Conservation (phyloP, 176 grass and related monocot species). For the Avena eriantha region DNA sequence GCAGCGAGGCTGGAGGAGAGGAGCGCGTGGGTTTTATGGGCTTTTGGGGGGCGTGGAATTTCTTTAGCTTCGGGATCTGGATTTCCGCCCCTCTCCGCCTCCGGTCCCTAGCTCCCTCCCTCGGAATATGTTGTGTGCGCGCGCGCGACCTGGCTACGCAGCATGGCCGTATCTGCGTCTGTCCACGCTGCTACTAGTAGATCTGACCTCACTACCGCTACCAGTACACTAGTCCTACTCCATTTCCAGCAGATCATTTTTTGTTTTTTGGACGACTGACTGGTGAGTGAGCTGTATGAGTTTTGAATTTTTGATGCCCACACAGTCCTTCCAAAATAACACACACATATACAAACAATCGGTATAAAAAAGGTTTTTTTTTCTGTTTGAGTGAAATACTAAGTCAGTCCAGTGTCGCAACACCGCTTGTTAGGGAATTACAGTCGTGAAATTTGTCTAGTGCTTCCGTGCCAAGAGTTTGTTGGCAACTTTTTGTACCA, state of each 20-base stretch:
- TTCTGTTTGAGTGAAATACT: too few relatives aligned
- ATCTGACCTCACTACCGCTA: neutral
- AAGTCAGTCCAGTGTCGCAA: too few relatives aligned
- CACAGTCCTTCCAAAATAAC: neutral
- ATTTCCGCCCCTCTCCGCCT: constrained; percentile 30
- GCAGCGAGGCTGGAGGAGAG: neutral
- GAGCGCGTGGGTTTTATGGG: constrained; percentile 46
- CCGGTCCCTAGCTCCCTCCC: neutral
- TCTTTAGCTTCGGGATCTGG: constrained; percentile 60
- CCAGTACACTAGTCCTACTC: neutral
- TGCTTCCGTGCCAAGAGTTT: too few relatives aligned
- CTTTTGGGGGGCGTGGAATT: constrained; percentile 42
- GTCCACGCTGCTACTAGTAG: constrained; percentile 1
- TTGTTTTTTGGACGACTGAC: neutral
- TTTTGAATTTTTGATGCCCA: constrained; percentile 33
- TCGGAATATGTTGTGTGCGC: constrained; percentile 38
- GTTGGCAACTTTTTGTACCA: too few relatives aligned
- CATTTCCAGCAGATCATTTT: constrained; percentile 20
- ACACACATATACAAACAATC: neutral
- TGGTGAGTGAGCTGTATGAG: constrained; percentile 22
- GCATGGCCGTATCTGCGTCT: constrained; percentile 27
- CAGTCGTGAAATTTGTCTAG: too few relatives aligned
- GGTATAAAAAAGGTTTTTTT: too few relatives aligned
- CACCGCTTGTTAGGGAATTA: too few relatives aligned
- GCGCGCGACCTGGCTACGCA: constrained; percentile 11